phyloP scores from a whole-genome alignment of 1,139 yeast genomes.

The Geotrichum carabidarum region DNA sequence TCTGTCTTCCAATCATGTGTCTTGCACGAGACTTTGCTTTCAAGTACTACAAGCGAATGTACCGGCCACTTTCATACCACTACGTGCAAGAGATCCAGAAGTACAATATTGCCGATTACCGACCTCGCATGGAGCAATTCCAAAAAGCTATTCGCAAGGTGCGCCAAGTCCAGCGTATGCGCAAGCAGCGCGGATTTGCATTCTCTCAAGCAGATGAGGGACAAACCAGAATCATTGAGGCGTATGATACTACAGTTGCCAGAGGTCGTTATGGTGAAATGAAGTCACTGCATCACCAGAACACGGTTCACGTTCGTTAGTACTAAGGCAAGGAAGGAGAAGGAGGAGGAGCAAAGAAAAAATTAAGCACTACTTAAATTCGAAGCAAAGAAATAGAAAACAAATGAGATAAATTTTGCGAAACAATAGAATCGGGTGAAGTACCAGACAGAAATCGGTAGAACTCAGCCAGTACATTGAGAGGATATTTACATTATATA shows the following conservation, averaged over 20 bases:
- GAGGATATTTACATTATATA: not conserved
- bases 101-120: slow-evolving; percentile 84
- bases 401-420: not conserved
- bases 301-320: slow-evolving; percentile 16
- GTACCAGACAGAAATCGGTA: not conserved
- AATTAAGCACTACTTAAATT: not conserved
- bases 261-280: slow-evolving; percentile 54
- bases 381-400: not conserved
- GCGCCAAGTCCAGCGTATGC: slow-evolving; percentile 95
- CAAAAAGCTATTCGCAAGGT: slow-evolving; percentile 96
- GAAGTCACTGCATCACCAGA: slow-evolving; percentile 26
- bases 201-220: slow-evolving; percentile 95
- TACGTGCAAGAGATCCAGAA: slow-evolving; percentile 95
- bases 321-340: not conserved
- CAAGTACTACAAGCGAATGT: slow-evolving; percentile 91
- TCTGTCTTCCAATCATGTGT: slow-evolving; percentile 73
- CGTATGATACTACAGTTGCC: slow-evolving; percentile 81
- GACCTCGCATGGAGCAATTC: slow-evolving; percentile 94
- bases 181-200: slow-evolving; percentile 97
- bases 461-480: not conserved
- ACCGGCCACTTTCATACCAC: slow-evolving; percentile 87
- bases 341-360: not conserved
- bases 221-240: slow-evolving; percentile 83
- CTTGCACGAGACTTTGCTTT: slow-evolving; percentile 83
- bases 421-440: not conserved